Base-by-base conservation (phyloP, 1,284 basidiomycete genomes). In the Grifola frondosa region DNA sequence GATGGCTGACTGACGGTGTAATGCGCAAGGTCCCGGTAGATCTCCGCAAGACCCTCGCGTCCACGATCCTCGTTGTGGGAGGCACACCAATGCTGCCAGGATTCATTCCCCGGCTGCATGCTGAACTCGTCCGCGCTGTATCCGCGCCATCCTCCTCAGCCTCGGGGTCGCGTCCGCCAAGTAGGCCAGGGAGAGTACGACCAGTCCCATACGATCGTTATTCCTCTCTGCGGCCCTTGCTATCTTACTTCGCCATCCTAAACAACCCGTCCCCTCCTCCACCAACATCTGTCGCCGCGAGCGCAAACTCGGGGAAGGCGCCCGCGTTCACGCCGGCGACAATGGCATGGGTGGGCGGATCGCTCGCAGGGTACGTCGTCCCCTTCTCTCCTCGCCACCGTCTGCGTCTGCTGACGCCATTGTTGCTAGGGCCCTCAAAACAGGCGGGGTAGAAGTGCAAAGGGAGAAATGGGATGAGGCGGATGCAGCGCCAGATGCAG, bases 31-130 rank as follows among this genome's bases (percentile, higher is more conserved):
- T 91, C 0, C 93, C 95, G 0, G 78, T 96, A 13, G 96, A 98
- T 64, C 77, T 97, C 15, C 81, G 93, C 11, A 83, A 84, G 58
- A 81, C 81, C 1, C 74, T 98, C 56, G 82, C 84, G 1, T 84
- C 84, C 1, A 86, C 85, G 3, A 83, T 98, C 26, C 75, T 98
- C 25, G 77, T 97, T 12, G 78, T 80, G 0, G 96, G 96, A 4
- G 96, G 97, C 4, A 94, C 91, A 1, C 75, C 89, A 2, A 92
- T 92, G 82, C 68, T 99, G 2, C 92, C 95, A 1, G 92, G 92
- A 0, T 93, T 98, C 64, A 88, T 96, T 30, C 81, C 87, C 6
- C 84, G 96, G 3, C 74, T 97, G 16, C 84, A 91, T 23, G 65
- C 73, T 4, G 87, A 95, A 56, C 73, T 97, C 21, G 60, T 88